phyloP scores from a whole-genome alignment of 331 rosid species.

The Quercus tomentella region DNA sequence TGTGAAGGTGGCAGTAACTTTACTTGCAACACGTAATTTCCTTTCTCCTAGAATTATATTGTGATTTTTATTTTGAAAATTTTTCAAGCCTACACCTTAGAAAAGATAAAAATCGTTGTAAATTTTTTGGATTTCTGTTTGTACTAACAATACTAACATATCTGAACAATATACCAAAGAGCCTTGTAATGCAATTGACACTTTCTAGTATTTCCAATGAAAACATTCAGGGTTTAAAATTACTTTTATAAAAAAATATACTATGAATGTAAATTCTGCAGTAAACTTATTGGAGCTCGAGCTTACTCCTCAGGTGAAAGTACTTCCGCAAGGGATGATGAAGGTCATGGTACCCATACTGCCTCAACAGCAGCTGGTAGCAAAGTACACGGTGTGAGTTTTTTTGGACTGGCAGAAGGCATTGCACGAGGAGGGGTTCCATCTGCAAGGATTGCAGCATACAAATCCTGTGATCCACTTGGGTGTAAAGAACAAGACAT shows the following conservation, averaged over 20 bases:
- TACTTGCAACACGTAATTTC: slow-evolving; percentile 30
- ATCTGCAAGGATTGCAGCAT: slow-evolving; percentile 36
- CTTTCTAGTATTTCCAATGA: no score
- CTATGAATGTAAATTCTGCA: not conserved
- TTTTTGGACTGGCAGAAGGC: slow-evolving; percentile 41
- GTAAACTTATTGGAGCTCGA: slow-evolving; percentile 41
- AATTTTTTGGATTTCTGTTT: no score
- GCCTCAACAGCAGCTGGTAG: slow-evolving; percentile 50
- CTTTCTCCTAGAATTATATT: not conserved
- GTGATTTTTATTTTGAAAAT: not conserved
- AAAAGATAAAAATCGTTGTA: no score
- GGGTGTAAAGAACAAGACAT: not conserved
- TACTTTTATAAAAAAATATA: no score
- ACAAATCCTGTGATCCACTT: slow-evolving; percentile 3
- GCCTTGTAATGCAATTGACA: no score
- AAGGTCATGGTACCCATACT: slow-evolving; percentile 42
- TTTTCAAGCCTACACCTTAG: no score
- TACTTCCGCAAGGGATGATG: slow-evolving; percentile 14
- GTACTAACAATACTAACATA: no score
- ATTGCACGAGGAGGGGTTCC: slow-evolving; percentile 53
- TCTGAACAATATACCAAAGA: no score
- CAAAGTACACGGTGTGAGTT: slow-evolving; percentile 6
- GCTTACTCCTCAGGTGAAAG: not conserved
- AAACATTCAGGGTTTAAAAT: not conserved
- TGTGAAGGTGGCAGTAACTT: slow-evolving; percentile 38